Percentiles rank a stretch among this genome's conserved stretches.
Evolutionary conservation across 768 basidiomycete genomes (phyloP).

Genomic region (Strobilomyces confusus): DNA sequence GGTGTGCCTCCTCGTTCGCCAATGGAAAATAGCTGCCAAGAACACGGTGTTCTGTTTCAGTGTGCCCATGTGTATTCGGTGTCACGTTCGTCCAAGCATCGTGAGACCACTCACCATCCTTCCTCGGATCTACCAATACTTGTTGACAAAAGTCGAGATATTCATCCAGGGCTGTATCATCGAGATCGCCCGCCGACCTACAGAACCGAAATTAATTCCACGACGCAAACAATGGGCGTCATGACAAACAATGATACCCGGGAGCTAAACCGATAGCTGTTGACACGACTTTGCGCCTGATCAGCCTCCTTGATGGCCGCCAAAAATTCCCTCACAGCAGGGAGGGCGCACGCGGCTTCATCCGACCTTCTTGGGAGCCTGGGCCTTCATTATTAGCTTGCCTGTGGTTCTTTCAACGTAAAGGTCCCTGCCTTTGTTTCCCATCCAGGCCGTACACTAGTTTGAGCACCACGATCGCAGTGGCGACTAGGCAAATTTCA

Average conservation of each 20-base stretch:
- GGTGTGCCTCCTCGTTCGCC: background rate
- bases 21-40: conserved; percentile 44
- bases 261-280: conserved; percentile 40
- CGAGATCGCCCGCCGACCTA: conserved; percentile 54
- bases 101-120: conserved; percentile 22
- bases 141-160: conserved; percentile 65
- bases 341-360: conserved; percentile 63
- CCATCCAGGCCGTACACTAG: conserved; percentile 85
- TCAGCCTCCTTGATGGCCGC: conserved; percentile 36
- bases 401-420: conserved; percentile 2
- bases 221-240: conserved; percentile 6
- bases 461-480: conserved; percentile 70
- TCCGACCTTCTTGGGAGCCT: conserved; percentile 42
- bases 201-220: conserved; percentile 3
- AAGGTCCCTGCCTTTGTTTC: conserved; percentile 43
- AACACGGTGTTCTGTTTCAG: conserved; percentile 28
- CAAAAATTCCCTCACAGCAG: conserved; percentile 48
- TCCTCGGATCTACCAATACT: conserved; percentile 39
- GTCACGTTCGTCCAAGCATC: conserved; percentile 10
- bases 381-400: conserved; percentile 11
- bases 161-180: conserved; percentile 50
- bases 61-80: conserved; percentile 5
- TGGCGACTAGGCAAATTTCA: conserved; percentile 59
- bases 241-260: conserved; percentile 43
- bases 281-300: conserved; percentile 29